Conservation (phyloP, 139 green algal species). For the Volvox reticuliferus region DNA sequence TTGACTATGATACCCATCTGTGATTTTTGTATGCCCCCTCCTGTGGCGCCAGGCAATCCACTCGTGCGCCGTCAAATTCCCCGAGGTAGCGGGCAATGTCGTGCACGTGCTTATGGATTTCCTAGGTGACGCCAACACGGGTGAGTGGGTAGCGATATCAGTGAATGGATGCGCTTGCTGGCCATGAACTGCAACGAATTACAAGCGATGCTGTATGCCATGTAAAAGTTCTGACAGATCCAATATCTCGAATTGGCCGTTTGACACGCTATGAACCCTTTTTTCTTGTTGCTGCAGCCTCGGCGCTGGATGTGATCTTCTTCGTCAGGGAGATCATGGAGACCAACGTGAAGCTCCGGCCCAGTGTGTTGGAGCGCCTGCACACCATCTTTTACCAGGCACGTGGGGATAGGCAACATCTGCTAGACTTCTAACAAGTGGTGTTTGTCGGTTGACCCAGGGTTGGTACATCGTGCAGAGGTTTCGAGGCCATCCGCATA, state of each 20-base stretch:
- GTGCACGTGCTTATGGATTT: slow-evolving; percentile 99
- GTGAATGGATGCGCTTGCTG: too few relatives aligned
- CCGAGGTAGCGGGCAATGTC: slow-evolving; percentile 91
- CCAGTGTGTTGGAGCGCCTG: slow-evolving; percentile 88
- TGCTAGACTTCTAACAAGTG: too few relatives aligned
- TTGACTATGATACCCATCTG: too few relatives aligned
- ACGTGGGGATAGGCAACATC: neutral
- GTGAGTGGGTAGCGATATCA: neutral
- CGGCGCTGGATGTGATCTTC: slow-evolving; percentile 88
- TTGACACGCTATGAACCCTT: too few relatives aligned
- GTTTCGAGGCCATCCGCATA: too few relatives aligned
- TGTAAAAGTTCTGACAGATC: too few relatives aligned
- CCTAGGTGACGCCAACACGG: slow-evolving; percentile 81
- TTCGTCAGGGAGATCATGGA: slow-evolving; percentile 97
- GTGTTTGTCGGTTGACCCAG: too few relatives aligned
- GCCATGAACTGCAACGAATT: too few relatives aligned
- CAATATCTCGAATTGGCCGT: too few relatives aligned
- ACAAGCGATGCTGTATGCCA: too few relatives aligned
- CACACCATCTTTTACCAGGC: slow-evolving; percentile 87
- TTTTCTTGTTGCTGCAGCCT: slow-evolving; percentile 53
- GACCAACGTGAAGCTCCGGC: slow-evolving; percentile 91
- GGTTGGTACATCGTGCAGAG: too few relatives aligned
- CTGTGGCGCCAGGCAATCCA: slow-evolving; percentile 85
- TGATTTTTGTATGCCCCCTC: neutral
- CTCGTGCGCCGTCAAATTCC: slow-evolving; percentile 95